phyloP scores from a whole-genome alignment of 106 monocot genomes.

The Allium sativum region DNA sequence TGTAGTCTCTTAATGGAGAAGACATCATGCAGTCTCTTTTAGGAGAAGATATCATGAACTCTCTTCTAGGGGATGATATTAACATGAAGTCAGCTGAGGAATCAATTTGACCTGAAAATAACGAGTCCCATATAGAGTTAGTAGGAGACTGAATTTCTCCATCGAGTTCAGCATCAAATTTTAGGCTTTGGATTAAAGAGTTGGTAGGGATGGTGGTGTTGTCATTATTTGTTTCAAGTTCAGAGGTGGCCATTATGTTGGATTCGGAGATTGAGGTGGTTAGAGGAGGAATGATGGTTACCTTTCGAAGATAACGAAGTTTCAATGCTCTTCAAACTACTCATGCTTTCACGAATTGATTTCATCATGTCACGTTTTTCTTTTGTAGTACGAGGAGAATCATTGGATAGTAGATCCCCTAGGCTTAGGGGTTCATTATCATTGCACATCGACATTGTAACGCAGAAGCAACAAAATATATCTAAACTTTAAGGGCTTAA shows the following conservation, averaged over 20 bases:
- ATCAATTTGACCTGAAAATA: slow-evolving; percentile 26
- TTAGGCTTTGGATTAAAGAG: slow-evolving; percentile 12
- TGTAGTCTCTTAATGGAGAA: slow-evolving; percentile 23
- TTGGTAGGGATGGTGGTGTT: no score
- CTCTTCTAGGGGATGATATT: slow-evolving; percentile 25
- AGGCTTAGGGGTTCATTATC: slow-evolving; percentile 3
- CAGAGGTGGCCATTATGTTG: slow-evolving; percentile 17
- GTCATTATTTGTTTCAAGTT: neutral
- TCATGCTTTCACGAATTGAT: slow-evolving; percentile 3
- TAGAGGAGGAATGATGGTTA: slow-evolving; percentile 7
- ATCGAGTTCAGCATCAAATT: slow-evolving; percentile 15
- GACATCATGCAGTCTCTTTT: slow-evolving; percentile 27
- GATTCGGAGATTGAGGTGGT: slow-evolving; percentile 29
- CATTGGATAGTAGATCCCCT: neutral
- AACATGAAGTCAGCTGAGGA: slow-evolving; percentile 18
- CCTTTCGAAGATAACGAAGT: slow-evolving; percentile 6
- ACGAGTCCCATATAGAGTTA: slow-evolving; percentile 21
- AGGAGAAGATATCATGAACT: slow-evolving; percentile 19
- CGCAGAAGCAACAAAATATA: neutral
- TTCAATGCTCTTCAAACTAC: slow-evolving; percentile 4
- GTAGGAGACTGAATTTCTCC: slow-evolving; percentile 30
- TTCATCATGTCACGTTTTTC: neutral
- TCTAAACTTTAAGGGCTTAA: neutral
- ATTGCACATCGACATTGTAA: slow-evolving; percentile 3
- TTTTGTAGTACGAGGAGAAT: neutral